Evolutionary conservation across 169 alveolate species (phyloP).

Genomic region (Amoebophrya sp.): DNA sequence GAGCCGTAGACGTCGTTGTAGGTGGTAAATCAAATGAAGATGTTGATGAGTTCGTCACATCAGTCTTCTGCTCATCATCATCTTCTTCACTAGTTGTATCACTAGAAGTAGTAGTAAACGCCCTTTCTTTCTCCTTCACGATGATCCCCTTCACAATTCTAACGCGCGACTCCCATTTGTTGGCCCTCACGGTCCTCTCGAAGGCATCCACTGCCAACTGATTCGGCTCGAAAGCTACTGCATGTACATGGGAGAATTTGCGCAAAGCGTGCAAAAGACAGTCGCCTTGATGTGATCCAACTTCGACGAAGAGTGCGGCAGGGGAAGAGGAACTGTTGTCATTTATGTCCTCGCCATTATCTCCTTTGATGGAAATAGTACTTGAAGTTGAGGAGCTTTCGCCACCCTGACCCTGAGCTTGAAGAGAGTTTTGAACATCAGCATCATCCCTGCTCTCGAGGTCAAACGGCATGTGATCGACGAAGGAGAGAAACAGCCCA

Average conservation of each 20-base stretch:
- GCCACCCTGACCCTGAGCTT: too few relatives aligned
- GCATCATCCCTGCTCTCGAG: too few relatives aligned
- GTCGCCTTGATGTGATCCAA: background rate
- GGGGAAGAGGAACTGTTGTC: too few relatives aligned
- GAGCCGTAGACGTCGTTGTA: too few relatives aligned
- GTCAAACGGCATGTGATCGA: background rate
- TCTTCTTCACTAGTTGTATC: too few relatives aligned
- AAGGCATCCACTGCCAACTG: background rate
- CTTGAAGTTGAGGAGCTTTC: too few relatives aligned
- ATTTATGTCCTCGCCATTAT: too few relatives aligned
- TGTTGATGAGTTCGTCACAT: background rate
- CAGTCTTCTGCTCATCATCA: background rate
- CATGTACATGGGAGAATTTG: background rate
- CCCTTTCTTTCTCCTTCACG: background rate
- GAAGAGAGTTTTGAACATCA: too few relatives aligned
- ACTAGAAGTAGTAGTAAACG: too few relatives aligned
- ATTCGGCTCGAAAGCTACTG: background rate
- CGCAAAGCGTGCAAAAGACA: background rate
- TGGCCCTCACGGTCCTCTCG: background rate
- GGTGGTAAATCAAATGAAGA: too few relatives aligned
- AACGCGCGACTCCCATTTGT: background rate
- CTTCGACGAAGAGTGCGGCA: background rate
- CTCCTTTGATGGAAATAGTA: too few relatives aligned
- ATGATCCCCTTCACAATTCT: background rate
- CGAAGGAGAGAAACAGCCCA: background rate